Base-by-base conservation (phyloP, 139 green algal species). In the Chlorella sp. region DNA sequence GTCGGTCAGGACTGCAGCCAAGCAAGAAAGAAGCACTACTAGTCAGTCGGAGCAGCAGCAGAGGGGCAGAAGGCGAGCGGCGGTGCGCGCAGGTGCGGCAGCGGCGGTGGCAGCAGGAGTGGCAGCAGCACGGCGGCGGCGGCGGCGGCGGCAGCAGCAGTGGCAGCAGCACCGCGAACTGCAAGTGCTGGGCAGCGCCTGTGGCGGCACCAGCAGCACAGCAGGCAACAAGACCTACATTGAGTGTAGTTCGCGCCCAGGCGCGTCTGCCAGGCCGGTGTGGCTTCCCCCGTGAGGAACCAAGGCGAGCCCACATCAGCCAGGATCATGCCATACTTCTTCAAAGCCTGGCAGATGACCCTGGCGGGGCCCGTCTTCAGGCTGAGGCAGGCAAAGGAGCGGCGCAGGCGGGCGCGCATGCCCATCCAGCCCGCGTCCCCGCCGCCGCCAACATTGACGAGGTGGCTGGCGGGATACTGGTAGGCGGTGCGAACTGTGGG, bases 381-480 rank as follows among this genome's bases (percentile, higher is more conserved):
- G 34, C 3, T 16, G 2, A 19, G 16, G 65, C 65, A 73, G 65
- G 4, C 44, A 34, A 73, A 73, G 34, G 34, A 30, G 65, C n/a
- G 34, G 34, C 65, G 34, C 65, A 73, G 34, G 65, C 65, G 65
- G 2, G 65, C 65, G 5, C 65, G 65, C 65, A 73, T 73, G 34
- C 65, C 65, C 65, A 73, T 73, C 65, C 65, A 73, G 22, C n/a
- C n/a, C n/a, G n/a, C 65, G 11, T 38, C 34, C 0, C n/a, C 14
- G 65, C 38, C 28, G 65, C 20, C 65, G 65, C 65, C 65, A 11
- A 60, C 51, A 17, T 73, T 38, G 14, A 38, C 38, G 34, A 73
- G 34, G 65, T 73, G 65, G n/a, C n/a, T 73, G 34, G 65, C 65
- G 6, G 65, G 65, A 30, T 73, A 73, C 65, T 73, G 65, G 65